Percentiles rank a stretch among this genome's conserved stretches.
phyloP scores from a whole-genome alignment of 2,329 filamentous ascomycete genomes.

The Talaromyces pinophilus region DNA sequence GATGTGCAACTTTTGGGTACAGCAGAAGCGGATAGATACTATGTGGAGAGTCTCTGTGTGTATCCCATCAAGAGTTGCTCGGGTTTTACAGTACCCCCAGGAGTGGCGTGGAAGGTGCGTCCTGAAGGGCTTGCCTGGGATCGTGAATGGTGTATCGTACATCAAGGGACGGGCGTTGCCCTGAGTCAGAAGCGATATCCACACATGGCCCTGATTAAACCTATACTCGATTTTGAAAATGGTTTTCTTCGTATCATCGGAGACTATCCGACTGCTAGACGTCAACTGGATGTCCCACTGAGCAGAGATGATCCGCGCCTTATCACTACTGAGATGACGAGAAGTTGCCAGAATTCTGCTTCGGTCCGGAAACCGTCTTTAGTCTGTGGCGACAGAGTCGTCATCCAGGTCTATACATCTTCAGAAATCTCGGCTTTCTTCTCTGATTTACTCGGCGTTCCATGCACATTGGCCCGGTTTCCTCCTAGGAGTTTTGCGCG shows the following conservation, averaged over 20 bases:
- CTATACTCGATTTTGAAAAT: slow-evolving; percentile 67
- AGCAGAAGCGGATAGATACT: slow-evolving; percentile 38
- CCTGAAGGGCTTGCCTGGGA: slow-evolving; percentile 90
- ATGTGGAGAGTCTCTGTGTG: slow-evolving; percentile 67
- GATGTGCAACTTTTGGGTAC: slow-evolving; percentile 16
- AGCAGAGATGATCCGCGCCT: slow-evolving; percentile 44
- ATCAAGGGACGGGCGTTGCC: slow-evolving; percentile 78
- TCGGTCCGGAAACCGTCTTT: slow-evolving; percentile 54
- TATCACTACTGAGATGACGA: slow-evolving; percentile 64
- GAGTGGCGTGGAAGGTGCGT: slow-evolving; percentile 71
- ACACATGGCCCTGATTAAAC: slow-evolving; percentile 80
- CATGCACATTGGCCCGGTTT: slow-evolving; percentile 82
- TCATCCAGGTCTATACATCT: slow-evolving; percentile 69
- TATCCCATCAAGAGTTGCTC: slow-evolving; percentile 96
- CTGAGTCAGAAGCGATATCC: slow-evolving; percentile 88
- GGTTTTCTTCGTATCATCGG: slow-evolving; percentile 64
- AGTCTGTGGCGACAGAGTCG: slow-evolving; percentile 80
- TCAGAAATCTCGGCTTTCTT: slow-evolving; percentile 73
- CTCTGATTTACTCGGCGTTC: slow-evolving; percentile 69
- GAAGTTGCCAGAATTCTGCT: slow-evolving; percentile 33
- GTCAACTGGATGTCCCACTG: slow-evolving; percentile 41
- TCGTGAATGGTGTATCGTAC: slow-evolving; percentile 92
- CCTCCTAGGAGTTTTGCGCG: slow-evolving; percentile 68
- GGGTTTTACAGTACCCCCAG: slow-evolving; percentile 68
- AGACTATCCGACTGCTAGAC: slow-evolving; percentile 38